Evolutionary conservation across 768 basidiomycete species (phyloP), one percentile per base, ranked within the genome.

Genomic region (Cystobasidiopsis lactophilus): DNA sequence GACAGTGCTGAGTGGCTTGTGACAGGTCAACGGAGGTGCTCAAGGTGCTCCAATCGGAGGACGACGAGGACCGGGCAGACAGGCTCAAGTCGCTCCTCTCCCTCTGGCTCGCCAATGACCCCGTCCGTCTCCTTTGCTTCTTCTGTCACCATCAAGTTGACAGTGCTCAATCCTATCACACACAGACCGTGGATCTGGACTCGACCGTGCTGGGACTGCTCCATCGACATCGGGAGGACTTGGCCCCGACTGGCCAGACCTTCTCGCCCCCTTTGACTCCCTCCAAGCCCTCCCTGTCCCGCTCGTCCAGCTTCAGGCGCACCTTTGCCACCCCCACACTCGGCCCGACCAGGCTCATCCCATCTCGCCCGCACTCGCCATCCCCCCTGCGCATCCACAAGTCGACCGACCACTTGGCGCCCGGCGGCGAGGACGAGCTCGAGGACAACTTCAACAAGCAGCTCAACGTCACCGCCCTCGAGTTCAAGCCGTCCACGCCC

Each of bases 151-250:
- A n/a, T n/a, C n/a, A n/a, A n/a, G n/a, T n/a, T n/a, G n/a, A n/a
- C n/a, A n/a, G n/a, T n/a, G n/a, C n/a, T n/a, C n/a, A n/a, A n/a
- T n/a, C n/a, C n/a, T n/a, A n/a, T n/a, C n/a, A n/a, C n/a, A n/a
- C n/a, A n/a, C n/a, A n/a, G n/a, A n/a, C n/a, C n/a, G n/a, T n/a
- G 48, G 51, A 56, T 31, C 7, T 56, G 4, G 55, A 56, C 29
- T 31, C 30, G 2, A 39, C 40, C 16, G 55, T 52, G 3, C 52
- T 56, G 24, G 30, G 40, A n/a, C 13, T 56, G 4, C 26, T 56
- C 19, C 55, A 56, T 39, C 50, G 55, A 26, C 40, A 56, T 33
- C 40, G 55, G 30, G 55, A 56, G 45, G 55, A 56, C 24, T 9
- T 47, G 2, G 19, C 26, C 18, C 55, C 55, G 9, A 56, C 55